Evolutionary conservation across 257 asterid genomes (phyloP).

Genomic region (Gentiana dahurica): DNA sequence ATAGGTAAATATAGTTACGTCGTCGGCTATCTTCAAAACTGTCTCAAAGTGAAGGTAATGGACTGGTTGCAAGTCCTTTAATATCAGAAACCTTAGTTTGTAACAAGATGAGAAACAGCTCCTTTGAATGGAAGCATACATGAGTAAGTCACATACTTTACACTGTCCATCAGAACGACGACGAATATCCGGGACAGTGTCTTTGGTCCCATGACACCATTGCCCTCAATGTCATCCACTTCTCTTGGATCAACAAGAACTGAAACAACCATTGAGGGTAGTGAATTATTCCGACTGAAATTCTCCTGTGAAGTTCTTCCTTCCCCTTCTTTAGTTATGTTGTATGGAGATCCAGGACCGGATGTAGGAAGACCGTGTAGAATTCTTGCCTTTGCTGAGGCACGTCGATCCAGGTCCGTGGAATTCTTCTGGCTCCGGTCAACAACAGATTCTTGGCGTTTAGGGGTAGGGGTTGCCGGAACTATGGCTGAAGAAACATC

Average conservation of each 20-base stretch:
- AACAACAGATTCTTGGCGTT: slow-evolving; percentile 45
- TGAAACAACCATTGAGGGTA: slow-evolving; percentile 86
- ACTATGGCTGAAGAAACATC: slow-evolving; percentile 73
- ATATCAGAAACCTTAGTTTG: slow-evolving; percentile 24
- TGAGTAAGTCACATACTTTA: slow-evolving; percentile 85
- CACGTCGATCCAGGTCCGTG: slow-evolving; percentile 34
- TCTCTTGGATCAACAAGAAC: slow-evolving; percentile 96
- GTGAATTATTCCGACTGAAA: slow-evolving; percentile 26
- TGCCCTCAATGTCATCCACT: slow-evolving; percentile 60
- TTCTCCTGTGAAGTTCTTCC: slow-evolving; percentile 33
- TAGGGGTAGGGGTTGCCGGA: slow-evolving; percentile 32
- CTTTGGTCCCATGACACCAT: slow-evolving; percentile 65
- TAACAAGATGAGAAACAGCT: slow-evolving; percentile 52
- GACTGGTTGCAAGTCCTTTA: slow-evolving; percentile 1
- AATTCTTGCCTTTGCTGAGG: slow-evolving; percentile 58
- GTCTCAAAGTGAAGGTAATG: slow-evolving; percentile 7
- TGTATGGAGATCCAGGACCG: slow-evolving; percentile 40
- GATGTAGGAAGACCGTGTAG: slow-evolving; percentile 50
- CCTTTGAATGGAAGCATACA: slow-evolving; percentile 90
- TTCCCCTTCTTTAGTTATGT: slow-evolving; percentile 38
- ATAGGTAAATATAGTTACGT: too few species aligned
- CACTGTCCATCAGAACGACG: slow-evolving; percentile 80
- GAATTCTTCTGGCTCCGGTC: slow-evolving; percentile 37
- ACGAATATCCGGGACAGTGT: slow-evolving; percentile 73
- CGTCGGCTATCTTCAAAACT: slow-evolving; percentile 54